Evolutionary conservation across 139 green algal genomes (phyloP), one percentile per base, ranked within the genome.

Genomic region (Tetraselmis striata): DNA sequence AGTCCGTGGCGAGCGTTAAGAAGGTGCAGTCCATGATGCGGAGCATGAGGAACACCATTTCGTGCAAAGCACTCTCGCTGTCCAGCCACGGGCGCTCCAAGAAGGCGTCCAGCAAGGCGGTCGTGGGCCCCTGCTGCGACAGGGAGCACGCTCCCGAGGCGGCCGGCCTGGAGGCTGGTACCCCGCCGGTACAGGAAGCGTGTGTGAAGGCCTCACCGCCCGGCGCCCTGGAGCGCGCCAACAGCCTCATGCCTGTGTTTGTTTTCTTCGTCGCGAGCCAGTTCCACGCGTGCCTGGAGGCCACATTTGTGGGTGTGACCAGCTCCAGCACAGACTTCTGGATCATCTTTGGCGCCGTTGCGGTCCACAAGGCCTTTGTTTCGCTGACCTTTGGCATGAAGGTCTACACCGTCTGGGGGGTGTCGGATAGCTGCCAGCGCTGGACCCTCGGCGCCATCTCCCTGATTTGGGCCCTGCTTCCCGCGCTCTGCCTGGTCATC

Each of bases 311-410:
- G 45, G 45, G 45, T 18, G 45, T 67, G 45, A 67, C 45, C 45
- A 67, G 45, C 45, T 1, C 31, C 28, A 76, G 82, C 58, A 80
- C 81, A 30, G 85, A 86, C 31, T 84, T 88, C 24, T 80, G 82
- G 58, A 77, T 86, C 59, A 76, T 88, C 30, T 76, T 86, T 5
- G 77, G 79, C 5, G 86, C 88, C 29, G 84, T 92, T 31, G 85
- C 84, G 77, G 76, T 31, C 2, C 88, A 92, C 84, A 92, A 92
- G 86, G 80, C 83, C 23, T 84, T 90, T 79, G 84, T 67, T n/a
- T 82, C 84, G 1, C 83, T 92, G 80, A 84, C 88, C 2, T 75
- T 81, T 75, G 18, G 28, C 32, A 76, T n/a, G 24, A 81, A 29
- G 18, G n/a, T 32, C 2, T 81, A 31, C 23, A 1, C 28, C 24